Conservation (phyloP, 768 basidiomycete genomes). For the Boletus edulis region DNA sequence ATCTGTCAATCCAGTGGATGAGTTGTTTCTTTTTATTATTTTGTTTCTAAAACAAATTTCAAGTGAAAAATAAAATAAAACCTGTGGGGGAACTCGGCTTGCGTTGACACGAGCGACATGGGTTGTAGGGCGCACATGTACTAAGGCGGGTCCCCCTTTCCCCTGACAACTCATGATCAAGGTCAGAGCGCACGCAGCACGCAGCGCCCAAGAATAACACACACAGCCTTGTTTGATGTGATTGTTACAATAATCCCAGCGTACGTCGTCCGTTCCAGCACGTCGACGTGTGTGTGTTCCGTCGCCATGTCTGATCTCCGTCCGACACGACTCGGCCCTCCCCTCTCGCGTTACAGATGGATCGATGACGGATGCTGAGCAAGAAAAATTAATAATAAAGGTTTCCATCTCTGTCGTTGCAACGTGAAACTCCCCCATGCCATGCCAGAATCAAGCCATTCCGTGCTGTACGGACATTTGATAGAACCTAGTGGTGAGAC, state of each 20-base stretch:
- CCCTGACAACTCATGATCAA: not conserved
- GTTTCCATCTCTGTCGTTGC: not conserved
- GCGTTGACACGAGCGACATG: too few relatives aligned
- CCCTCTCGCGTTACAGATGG: conserved; percentile 3
- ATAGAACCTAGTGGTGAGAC: not conserved
- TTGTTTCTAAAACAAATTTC: not conserved
- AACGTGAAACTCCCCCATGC: conserved; percentile 15
- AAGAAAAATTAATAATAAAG: not conserved
- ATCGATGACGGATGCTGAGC: not conserved
- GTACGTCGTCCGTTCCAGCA: not conserved
- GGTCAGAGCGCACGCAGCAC: too few relatives aligned
- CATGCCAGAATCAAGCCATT: not conserved
- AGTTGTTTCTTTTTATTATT: not conserved
- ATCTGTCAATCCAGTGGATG: too few relatives aligned
- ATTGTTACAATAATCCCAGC: too few relatives aligned
- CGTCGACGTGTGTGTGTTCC: conserved; percentile 5
- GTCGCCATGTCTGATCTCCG: conserved; percentile 5
- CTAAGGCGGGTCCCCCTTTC: not conserved
- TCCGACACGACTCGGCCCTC: too few relatives aligned
- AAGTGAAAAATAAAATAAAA: too few relatives aligned
- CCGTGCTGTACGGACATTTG: not conserved
- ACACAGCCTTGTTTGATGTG: too few relatives aligned
- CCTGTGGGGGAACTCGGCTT: too few relatives aligned
- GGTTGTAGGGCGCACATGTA: not conserved
- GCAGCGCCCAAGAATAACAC: too few relatives aligned